Percentiles rank a stretch among this genome's conserved stretches.
These are phyloP conservation scores for Fusarium veterinarium DNA, from an alignment of 2,329 filamentous ascomycete species.

Conservation along the genomic window DNA sequence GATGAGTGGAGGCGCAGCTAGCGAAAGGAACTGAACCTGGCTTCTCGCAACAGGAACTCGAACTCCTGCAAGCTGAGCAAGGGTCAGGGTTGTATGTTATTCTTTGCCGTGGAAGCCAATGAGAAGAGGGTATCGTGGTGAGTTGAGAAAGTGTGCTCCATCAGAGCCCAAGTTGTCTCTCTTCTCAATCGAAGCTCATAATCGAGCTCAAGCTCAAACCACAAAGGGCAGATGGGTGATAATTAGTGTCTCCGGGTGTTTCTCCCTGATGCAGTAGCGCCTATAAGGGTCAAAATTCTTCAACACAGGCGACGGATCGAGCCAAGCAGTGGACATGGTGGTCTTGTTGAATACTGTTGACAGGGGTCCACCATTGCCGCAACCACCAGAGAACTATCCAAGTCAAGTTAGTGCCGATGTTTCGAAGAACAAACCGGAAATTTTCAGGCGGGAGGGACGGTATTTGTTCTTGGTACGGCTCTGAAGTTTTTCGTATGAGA, in stretches of 20 bases:
- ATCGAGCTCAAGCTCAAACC: background rate
- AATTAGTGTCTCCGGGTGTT: slow-evolving; percentile 1
- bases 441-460: background rate
- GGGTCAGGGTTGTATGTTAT: slow-evolving; percentile 18
- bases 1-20: slow-evolving; percentile 34
- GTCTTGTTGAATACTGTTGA: background rate
- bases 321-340: slow-evolving; percentile 28
- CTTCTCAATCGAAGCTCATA: background rate
- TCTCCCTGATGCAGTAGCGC: slow-evolving; percentile 19
- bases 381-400: slow-evolving; percentile 22
- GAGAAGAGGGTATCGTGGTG: background rate
- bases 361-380: slow-evolving; percentile 26
- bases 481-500: background rate
- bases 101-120: slow-evolving; percentile 16
- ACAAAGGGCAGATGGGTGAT: background rate
- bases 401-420: slow-evolving; percentile 2
- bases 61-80: slow-evolving; percentile 28
- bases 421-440: background rate
- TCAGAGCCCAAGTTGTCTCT: slow-evolving; percentile 2
- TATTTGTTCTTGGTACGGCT: background rate
- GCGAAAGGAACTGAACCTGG: slow-evolving; percentile 3
- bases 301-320: slow-evolving; percentile 32
- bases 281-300: slow-evolving; percentile 9
- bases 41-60: slow-evolving; percentile 3
- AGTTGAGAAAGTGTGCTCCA: background rate